These are phyloP conservation scores for Zychaea mexicana DNA, from an alignment of 371 early-diverging fungal genomes.

Conservation along the genomic window DNA sequence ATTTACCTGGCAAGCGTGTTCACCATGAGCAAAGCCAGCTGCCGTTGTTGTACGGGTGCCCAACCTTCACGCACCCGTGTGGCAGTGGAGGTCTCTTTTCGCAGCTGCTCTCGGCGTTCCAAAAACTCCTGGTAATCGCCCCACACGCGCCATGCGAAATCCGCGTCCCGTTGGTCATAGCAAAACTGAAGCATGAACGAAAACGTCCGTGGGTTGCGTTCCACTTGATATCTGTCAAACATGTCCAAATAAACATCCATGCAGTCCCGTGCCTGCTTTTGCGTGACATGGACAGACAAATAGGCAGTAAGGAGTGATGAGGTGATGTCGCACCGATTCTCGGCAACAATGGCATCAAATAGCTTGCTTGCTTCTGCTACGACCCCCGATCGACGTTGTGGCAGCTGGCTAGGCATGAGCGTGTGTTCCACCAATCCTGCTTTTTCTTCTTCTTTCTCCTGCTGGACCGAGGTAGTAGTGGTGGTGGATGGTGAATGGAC, in stretches of 20 bases:
- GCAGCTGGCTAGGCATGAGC: slow-evolving; percentile 28
- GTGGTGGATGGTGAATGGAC: not conserved
- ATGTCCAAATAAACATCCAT: slow-evolving; percentile 48
- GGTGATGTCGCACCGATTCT: slow-evolving; percentile 19
- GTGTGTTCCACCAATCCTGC: slow-evolving; percentile 27
- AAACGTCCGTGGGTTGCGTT: slow-evolving; percentile 62
- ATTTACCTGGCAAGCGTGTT: slow-evolving; percentile 46
- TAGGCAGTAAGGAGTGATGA: slow-evolving; percentile 62
- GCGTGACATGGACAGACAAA: slow-evolving; percentile 57
- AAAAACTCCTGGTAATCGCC: slow-evolving; percentile 52
- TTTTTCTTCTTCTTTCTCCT: slow-evolving; percentile 8
- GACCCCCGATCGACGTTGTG: slow-evolving; percentile 40
- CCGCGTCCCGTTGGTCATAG: slow-evolving; percentile 46
- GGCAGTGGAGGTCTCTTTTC: slow-evolving; percentile 9
- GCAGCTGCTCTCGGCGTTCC: slow-evolving; percentile 32
- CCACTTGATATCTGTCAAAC: slow-evolving; percentile 43
- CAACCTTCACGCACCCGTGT: slow-evolving; percentile 35
- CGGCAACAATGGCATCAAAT: slow-evolving; percentile 36
- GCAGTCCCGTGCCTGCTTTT: slow-evolving; percentile 48
- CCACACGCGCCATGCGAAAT: slow-evolving; percentile 59
- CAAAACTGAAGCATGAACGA: slow-evolving; percentile 50
- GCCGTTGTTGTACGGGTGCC: slow-evolving; percentile 36
- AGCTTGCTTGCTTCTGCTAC: slow-evolving; percentile 45
- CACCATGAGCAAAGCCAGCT: slow-evolving; percentile 37
- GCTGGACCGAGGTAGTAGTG: not conserved